Conservation (phyloP, 23 red algal genomes). For the Gracilaria domingensis region DNA sequence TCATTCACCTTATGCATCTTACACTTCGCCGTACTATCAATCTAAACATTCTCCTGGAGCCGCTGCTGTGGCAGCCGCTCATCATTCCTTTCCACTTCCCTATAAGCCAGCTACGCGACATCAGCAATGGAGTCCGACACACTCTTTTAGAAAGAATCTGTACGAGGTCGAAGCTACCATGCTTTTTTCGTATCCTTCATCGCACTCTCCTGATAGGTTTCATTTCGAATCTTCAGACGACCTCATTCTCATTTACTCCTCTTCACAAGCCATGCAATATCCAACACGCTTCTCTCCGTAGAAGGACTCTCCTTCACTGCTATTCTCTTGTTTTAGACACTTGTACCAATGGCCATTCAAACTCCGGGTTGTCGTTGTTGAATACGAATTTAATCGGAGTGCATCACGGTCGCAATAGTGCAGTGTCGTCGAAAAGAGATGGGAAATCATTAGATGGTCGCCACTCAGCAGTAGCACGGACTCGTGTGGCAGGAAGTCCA, state of each 20-base stretch:
- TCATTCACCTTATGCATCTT: slow-evolving; percentile 19
- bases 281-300: background rate
- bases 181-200: background rate
- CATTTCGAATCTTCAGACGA: background rate
- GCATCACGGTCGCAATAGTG: too few relatives aligned
- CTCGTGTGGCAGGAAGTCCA: slow-evolving; percentile 26
- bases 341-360: too few relatives aligned
- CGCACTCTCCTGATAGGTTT: background rate
- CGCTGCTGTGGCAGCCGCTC: slow-evolving; percentile 9
- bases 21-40: slow-evolving; percentile 28
- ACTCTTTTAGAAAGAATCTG: background rate
- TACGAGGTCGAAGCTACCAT: slow-evolving; percentile 12
- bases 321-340: too few relatives aligned
- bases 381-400: too few relatives aligned
- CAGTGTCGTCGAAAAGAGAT: too few relatives aligned
- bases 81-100: background rate
- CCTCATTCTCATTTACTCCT: slow-evolving; percentile 1
- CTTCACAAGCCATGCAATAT: slow-evolving; percentile 10
- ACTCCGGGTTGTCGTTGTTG: too few relatives aligned
- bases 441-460: too few relatives aligned
- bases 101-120: background rate
- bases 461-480: too few relatives aligned
- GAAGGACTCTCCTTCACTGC: background rate
- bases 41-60: background rate
- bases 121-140: slow-evolving; percentile 21